Conservation (phyloP, 2,329 filamentous ascomycete species). For the Colletotrichum sublineola region DNA sequence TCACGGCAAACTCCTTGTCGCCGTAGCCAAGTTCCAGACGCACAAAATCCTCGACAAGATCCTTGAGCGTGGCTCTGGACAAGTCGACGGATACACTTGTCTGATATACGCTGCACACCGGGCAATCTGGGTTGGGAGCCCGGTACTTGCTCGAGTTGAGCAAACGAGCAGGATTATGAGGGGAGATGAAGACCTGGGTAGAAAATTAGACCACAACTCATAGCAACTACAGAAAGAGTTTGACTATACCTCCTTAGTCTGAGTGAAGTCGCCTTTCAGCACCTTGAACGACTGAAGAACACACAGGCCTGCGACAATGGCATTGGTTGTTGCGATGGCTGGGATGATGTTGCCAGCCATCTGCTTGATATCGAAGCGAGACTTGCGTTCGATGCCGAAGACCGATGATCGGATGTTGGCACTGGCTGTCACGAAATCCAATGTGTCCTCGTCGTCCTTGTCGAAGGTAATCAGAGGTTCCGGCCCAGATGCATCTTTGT, state of each 20-base stretch:
- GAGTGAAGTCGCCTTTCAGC: constrained; percentile 76
- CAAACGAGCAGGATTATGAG: constrained; percentile 70
- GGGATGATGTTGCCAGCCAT: constrained; percentile 99
- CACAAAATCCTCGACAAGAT: constrained; percentile 83
- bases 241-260: constrained; percentile 77
- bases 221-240: constrained; percentile 5
- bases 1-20: constrained; percentile 82
- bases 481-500: constrained; percentile 61
- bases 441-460: constrained; percentile 94
- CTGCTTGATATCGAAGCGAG: constrained; percentile 97
- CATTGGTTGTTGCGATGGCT: constrained; percentile 97
- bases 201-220: constrained; percentile 11
- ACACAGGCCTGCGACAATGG: constrained; percentile 92
- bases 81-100: constrained; percentile 77
- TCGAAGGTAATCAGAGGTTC: constrained; percentile 86
- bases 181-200: constrained; percentile 80
- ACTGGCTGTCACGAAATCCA: constrained; percentile 93
- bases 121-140: constrained; percentile 83
- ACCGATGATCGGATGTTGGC: constrained; percentile 90
- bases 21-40: constrained; percentile 80
- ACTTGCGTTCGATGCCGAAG: constrained; percentile 90
- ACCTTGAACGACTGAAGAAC: constrained; percentile 95
- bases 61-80: constrained; percentile 78
- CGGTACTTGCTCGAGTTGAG: constrained; percentile 69
- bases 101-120: constrained; percentile 83